A percentile compares a stretch with the other conserved stretches of the same genome.
These are phyloP conservation scores for Eimeria sp. DNA, from an alignment of 169 alveolate genomes.

Conservation along the genomic window DNA sequence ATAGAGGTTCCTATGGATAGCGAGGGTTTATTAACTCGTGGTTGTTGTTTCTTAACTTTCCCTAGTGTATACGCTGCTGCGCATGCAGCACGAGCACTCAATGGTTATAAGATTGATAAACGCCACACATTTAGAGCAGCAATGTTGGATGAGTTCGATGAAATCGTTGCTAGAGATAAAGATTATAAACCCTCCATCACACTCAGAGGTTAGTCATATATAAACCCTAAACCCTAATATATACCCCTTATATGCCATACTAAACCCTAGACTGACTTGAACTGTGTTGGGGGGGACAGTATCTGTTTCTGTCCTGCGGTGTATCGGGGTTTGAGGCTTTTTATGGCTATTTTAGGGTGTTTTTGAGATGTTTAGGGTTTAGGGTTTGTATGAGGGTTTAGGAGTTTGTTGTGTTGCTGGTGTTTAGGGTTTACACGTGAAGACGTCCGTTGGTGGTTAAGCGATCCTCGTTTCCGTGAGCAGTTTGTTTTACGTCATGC, in stretches of 20 bases:
- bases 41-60: constrained; percentile 91
- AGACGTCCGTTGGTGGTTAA: constrained; percentile 93
- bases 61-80: constrained; percentile 89
- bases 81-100: constrained; percentile 85
- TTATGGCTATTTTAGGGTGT: too few species aligned
- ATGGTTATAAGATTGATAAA: constrained; percentile 86
- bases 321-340: too few species aligned
- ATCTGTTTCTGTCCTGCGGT: too few species aligned
- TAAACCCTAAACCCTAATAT: constrained; percentile 21
- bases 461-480: constrained; percentile 92
- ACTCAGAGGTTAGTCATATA: constrained; percentile 48
- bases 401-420: neutral
- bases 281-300: too few species aligned
- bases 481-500: constrained; percentile 94
- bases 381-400: neutral
- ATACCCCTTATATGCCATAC: neutral
- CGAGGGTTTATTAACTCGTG: constrained; percentile 86
- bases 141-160: constrained; percentile 90
- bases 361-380: constrained; percentile 11
- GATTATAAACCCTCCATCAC: constrained; percentile 90
- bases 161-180: constrained; percentile 87
- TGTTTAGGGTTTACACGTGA: constrained; percentile 92
- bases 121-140: constrained; percentile 89
- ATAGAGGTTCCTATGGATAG: constrained; percentile 14
- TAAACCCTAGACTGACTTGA: neutral